Percentiles rank a stretch among this genome's conserved stretches.
These are phyloP conservation scores for Aspergillus latus DNA, from an alignment of 2,329 filamentous ascomycete species.

Conservation along the genomic window DNA sequence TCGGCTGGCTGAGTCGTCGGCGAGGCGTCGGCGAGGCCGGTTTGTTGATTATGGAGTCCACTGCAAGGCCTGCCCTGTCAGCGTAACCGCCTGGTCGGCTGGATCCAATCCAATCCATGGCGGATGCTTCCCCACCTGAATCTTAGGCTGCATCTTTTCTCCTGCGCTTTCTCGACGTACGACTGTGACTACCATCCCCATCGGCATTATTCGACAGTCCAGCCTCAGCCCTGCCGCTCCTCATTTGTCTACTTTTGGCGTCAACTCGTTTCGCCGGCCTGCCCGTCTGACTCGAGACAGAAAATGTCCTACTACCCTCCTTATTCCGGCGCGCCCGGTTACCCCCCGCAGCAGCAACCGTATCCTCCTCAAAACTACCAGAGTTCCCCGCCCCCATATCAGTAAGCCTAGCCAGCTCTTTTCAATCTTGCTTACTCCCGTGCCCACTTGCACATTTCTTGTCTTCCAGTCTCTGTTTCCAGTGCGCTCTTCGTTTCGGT, in stretches of 20 bases:
- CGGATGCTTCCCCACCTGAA: constrained; percentile 17
- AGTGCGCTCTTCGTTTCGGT: background rate
- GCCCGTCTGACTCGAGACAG: constrained; percentile 12
- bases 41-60: background rate
- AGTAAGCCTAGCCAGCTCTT: constrained; percentile 27
- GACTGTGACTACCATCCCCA: background rate
- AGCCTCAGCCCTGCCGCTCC: constrained; percentile 3
- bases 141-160: constrained; percentile 24
- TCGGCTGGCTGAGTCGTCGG: constrained; percentile 15
- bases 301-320: constrained; percentile 67
- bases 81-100: background rate
- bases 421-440: constrained; percentile 5
- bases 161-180: constrained; percentile 4
- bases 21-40: constrained; percentile 13
- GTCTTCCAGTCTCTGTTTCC: background rate
- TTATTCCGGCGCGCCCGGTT: constrained; percentile 57
- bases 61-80: background rate
- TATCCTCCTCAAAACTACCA: constrained; percentile 38
- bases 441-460: constrained; percentile 9
- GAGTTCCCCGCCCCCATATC: constrained; percentile 37
- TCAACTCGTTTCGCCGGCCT: constrained; percentile 10
- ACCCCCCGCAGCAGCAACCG: constrained; percentile 48
- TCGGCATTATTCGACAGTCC: constrained; percentile 4
- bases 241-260: constrained; percentile 14
- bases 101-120: constrained; percentile 8